Percentiles rank a stretch among this genome's conserved stretches.
Evolutionary conservation across 1,284 basidiomycete genomes (phyloP).

Genomic region (Peniophora sp.): DNA sequence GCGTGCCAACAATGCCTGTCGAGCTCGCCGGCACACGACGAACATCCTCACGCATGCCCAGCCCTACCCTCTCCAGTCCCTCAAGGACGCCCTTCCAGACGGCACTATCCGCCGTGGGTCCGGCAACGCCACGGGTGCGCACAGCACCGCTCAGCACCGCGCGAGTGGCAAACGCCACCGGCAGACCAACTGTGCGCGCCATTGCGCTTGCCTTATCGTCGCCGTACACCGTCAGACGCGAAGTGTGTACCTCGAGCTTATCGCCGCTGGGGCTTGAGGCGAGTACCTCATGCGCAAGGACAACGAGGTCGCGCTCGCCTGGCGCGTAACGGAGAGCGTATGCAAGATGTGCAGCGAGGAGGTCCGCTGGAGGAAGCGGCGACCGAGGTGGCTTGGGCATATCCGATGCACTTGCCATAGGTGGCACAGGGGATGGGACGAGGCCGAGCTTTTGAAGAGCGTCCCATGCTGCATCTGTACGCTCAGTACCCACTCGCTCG

Average conservation of each 20-base stretch:
- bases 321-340: conserved; percentile 68
- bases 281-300: conserved; percentile 81
- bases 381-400: conserved; percentile 16
- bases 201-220: conserved; percentile 67
- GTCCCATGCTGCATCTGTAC: conserved; percentile 13
- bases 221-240: conserved; percentile 71
- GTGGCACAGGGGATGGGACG: conserved; percentile 19
- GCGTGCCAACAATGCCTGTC: conserved; percentile 20
- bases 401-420: conserved; percentile 6
- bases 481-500: conserved; percentile 9
- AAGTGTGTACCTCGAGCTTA: conserved; percentile 61
- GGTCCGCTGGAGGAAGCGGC: conserved; percentile 58
- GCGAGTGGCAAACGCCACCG: conserved; percentile 74
- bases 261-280: conserved; percentile 19
- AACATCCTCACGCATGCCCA: conserved; percentile 59
- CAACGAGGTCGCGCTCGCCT: conserved; percentile 80
- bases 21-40: conserved; percentile 5
- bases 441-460: conserved; percentile 59
- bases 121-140: conserved; percentile 52
- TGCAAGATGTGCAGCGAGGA: conserved; percentile 72
- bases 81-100: conserved; percentile 59
- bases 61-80: conserved; percentile 51
- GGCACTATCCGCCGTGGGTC: conserved; percentile 48
- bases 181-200: conserved; percentile 84
- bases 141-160: conserved; percentile 67